Base-by-base conservation (phyloP, 768 basidiomycete species). In the Termitomyces sp. region DNA sequence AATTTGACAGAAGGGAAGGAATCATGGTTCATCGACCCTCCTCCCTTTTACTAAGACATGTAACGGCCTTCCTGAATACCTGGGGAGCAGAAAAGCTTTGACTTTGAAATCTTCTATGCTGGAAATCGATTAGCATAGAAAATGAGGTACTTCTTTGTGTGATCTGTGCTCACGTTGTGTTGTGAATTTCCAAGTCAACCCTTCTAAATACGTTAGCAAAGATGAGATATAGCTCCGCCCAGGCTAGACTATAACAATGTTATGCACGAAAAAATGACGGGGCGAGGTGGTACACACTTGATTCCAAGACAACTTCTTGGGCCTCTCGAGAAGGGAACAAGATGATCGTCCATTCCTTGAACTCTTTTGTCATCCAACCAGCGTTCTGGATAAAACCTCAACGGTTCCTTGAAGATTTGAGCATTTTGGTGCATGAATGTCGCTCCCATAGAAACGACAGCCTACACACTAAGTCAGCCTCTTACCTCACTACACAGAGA, bases 41-140 rank as follows among this genome's bases (percentile, higher is more conserved):
- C 43, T 32, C 8, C 39, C 46, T 4, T 49, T 55, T 8, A 55
- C 39, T 14, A 34, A 23, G 40, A 55, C 49, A 41, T 52, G 47
- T 16, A 56, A 42, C 16, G 55, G 35, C 19, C 35, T 35, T 53
- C 45, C 59, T 43, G 46, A 28, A 14, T 53, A 55, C 23, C 40
- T 35, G 7, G 59, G 54, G 19, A 50, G 32, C 27, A 51, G 30
- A 9, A 56, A 47, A 32, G 47, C 55, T 28, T 37, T 49, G 21
- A 53, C 28, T 43, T 56, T 50, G 25, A 60, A 56, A 37, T 60
- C 52, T 2, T 60, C 47, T n/a, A 54, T 43, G 16, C 58, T 59
- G 41, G 25, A 17, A 28, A 34, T 35, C 12, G 12, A 17, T 49
- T 21, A 9, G 19, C n/a, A 48, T 10, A 17, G 14, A 9, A 2